A percentile compares a stretch with the other conserved stretches of the same genome.
These are phyloP conservation scores for Medakamo hakoo DNA, from an alignment of 139 green algal genomes.

Conservation along the genomic window DNA sequence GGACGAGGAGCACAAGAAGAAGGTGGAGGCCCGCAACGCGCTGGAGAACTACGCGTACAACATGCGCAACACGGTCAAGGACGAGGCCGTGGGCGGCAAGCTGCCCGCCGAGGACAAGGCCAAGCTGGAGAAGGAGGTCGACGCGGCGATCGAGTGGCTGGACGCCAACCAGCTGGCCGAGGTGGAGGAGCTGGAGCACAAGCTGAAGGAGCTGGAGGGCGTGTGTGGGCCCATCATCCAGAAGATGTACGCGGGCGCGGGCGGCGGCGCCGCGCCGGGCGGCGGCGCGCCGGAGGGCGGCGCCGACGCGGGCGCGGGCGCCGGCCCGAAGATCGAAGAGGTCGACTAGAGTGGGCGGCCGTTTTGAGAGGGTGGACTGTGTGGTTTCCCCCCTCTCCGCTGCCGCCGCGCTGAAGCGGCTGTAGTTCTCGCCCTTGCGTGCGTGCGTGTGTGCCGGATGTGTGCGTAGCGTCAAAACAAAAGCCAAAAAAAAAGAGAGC, in stretches of 20 bases:
- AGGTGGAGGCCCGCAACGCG: slow-evolving; percentile 83
- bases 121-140: slow-evolving; percentile 68
- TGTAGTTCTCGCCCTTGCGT: no score
- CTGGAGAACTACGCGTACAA: slow-evolving; percentile 90
- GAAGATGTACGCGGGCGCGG: slow-evolving; percentile 56
- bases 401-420: no score
- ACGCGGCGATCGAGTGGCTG: slow-evolving; percentile 79
- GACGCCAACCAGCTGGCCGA: slow-evolving; percentile 77
- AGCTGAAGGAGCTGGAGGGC: slow-evolving; percentile 92
- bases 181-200: slow-evolving; percentile 92
- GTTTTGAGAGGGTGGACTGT: not conserved
- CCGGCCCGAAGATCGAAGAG: slow-evolving; percentile 71
- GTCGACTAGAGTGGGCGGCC: slow-evolving; percentile 34
- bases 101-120: slow-evolving; percentile 72
- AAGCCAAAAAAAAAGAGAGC: no score
- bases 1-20: slow-evolving; percentile 83
- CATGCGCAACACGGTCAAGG: slow-evolving; percentile 88
- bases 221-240: slow-evolving; percentile 84
- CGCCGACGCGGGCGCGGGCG: slow-evolving; percentile 12
- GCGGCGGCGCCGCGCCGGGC: slow-evolving; percentile 13
- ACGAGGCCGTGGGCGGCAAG: slow-evolving; percentile 55
- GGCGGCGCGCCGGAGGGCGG: slow-evolving; percentile 2
- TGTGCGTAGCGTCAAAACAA: no score
- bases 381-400: no score
- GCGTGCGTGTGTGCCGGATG: no score